Evolutionary conservation across 2,329 filamentous ascomycete genomes (phyloP).

Genomic region (Colletotrichum lentis): DNA sequence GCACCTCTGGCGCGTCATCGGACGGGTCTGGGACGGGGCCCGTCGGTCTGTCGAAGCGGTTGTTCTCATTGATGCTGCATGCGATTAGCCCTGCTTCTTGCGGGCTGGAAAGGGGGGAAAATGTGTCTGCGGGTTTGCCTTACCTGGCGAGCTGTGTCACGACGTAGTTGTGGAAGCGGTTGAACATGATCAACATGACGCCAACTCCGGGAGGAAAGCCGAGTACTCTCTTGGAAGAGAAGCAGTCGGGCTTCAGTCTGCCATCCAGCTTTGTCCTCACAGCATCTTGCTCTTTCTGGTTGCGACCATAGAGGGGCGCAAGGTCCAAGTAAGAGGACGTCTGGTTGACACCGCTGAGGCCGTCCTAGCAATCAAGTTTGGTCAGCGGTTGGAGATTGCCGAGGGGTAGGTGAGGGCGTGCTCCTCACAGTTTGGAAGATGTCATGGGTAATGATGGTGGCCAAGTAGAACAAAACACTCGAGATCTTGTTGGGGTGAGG

Average conservation of each 20-base stretch:
- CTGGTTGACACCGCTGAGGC: constrained; percentile 44
- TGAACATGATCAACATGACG: constrained; percentile 62
- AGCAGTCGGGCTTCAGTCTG: constrained; percentile 63
- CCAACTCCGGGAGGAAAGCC: constrained; percentile 63
- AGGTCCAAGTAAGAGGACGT: constrained; percentile 59
- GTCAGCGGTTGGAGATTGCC: constrained; percentile 26
- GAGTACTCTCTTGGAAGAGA: constrained; percentile 60
- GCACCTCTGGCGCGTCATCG: constrained; percentile 22
- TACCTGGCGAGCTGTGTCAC: constrained; percentile 39
- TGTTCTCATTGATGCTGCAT: constrained; percentile 52
- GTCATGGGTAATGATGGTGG: constrained; percentile 62
- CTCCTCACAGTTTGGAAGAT: constrained; percentile 50
- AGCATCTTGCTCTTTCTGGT: constrained; percentile 57
- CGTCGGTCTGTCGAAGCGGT: constrained; percentile 45
- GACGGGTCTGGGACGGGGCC: neutral
- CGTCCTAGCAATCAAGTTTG: constrained; percentile 43
- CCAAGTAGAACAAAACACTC: constrained; percentile 57
- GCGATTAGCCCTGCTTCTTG: constrained; percentile 35
- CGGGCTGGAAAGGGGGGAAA: neutral
- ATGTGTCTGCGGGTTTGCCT: neutral
- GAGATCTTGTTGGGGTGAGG: constrained; percentile 54
- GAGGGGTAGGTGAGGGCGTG: neutral
- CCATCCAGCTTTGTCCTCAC: constrained; percentile 60
- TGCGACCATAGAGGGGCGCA: constrained; percentile 61
- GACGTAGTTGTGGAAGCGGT: constrained; percentile 45